These are phyloP conservation scores for Paspalum vaginatum DNA, from an alignment of 176 grass and related monocot species.

Conservation along the genomic window DNA sequence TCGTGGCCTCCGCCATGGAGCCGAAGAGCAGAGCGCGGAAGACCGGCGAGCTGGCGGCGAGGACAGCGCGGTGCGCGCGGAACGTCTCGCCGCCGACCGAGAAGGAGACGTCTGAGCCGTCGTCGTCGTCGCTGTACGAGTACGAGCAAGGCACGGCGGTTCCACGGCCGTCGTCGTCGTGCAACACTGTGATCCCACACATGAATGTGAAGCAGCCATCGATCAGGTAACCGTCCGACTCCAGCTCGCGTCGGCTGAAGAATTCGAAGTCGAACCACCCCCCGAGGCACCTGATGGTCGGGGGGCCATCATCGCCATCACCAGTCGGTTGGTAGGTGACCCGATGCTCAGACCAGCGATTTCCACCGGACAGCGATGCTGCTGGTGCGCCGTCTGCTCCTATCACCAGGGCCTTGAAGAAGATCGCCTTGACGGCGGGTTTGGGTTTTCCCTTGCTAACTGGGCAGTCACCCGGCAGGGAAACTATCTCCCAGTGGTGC, in stretches of 20 bases:
- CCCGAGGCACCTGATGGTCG: neutral
- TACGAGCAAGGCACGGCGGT: slow-evolving; percentile 12
- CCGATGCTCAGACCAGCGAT: neutral
- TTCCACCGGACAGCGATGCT: neutral
- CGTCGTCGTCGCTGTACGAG: neutral
- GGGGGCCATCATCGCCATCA: neutral
- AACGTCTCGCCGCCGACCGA: slow-evolving; percentile 40
- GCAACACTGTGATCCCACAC: neutral
- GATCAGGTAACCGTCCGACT: neutral
- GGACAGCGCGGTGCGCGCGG: slow-evolving; percentile 24
- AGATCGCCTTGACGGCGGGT: neutral
- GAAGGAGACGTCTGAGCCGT: slow-evolving; percentile 11
- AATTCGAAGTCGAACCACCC: neutral
- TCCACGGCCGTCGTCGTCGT: neutral
- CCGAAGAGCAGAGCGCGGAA: slow-evolving; percentile 43
- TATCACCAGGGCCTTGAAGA: slow-evolving; percentile 12
- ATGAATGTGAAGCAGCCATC: neutral
- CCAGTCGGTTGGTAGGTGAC: neutral
- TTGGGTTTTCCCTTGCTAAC: neutral
- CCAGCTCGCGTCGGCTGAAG: neutral
- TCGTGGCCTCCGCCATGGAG: neutral
- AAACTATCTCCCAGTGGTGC: neutral
- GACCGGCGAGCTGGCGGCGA: slow-evolving; percentile 44
- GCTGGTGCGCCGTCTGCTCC: neutral
- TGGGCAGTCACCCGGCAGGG: neutral